These are phyloP conservation scores for Malbranchea zuffiana DNA, from an alignment of 2,329 filamentous ascomycete species.

Conservation along the genomic window DNA sequence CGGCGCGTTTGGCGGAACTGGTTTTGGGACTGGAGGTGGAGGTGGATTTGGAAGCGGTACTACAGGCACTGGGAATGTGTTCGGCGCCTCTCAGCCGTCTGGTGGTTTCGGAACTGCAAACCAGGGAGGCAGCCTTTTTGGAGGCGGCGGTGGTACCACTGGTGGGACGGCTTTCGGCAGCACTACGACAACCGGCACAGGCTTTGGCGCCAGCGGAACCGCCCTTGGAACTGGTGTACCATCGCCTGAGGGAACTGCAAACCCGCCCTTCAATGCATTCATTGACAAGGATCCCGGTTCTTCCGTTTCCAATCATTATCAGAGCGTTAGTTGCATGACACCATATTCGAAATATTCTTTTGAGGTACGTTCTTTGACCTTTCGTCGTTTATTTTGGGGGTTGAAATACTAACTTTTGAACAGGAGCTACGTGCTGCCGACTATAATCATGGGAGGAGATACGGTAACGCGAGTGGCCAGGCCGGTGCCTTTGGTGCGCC, in stretches of 20 bases:
- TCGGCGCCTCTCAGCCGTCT: slow-evolving; percentile 9
- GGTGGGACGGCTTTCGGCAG: slow-evolving; percentile 21
- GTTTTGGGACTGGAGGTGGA: slow-evolving; percentile 11
- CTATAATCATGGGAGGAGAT: slow-evolving; percentile 75
- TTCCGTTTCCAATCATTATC: slow-evolving; percentile 35
- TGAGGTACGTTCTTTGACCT: slow-evolving; percentile 38
- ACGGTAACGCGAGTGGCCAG: slow-evolving; percentile 71
- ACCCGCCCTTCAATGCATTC: slow-evolving; percentile 35
- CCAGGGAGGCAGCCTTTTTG: slow-evolving; percentile 12
- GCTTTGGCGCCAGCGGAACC: slow-evolving; percentile 32
- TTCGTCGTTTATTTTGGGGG: background rate
- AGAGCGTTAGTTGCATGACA: slow-evolving; percentile 40
- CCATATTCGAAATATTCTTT: slow-evolving; percentile 68
- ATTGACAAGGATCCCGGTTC: slow-evolving; percentile 36
- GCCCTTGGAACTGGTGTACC: slow-evolving; percentile 32
- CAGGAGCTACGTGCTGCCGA: slow-evolving; percentile 70
- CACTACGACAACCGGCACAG: slow-evolving; percentile 18
- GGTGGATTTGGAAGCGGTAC: slow-evolving; percentile 13
- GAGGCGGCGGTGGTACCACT: slow-evolving; percentile 14
- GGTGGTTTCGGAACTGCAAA: slow-evolving; percentile 13
- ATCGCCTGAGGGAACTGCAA: slow-evolving; percentile 36
- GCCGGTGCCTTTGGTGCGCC: slow-evolving; percentile 69
- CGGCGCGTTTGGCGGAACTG: slow-evolving; percentile 8
- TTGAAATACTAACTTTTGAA: slow-evolving; percentile 5
- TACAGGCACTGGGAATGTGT: slow-evolving; percentile 17